Percentiles rank a stretch among this genome's conserved stretches.
phyloP scores from a whole-genome alignment of 2,329 filamentous ascomycete genomes.

The Monosporascus sp. region DNA sequence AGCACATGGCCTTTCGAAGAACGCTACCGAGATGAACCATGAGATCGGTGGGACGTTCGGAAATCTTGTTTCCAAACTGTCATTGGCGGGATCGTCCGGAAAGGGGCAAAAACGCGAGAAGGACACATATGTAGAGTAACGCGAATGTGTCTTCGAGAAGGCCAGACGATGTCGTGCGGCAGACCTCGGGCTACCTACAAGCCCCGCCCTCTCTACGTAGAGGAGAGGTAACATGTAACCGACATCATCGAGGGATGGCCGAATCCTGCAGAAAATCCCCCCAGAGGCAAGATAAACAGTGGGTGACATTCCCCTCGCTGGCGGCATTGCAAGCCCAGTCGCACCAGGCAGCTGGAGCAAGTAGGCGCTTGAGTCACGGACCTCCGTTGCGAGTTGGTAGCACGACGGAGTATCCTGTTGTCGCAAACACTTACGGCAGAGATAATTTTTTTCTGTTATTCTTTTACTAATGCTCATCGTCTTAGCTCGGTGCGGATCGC shows the following conservation, averaged over 20 bases:
- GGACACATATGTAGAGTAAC: background rate
- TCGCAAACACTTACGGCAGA: constrained; percentile 20
- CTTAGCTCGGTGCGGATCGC: constrained; percentile 20
- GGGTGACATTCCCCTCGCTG: background rate
- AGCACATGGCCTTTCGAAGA: background rate
- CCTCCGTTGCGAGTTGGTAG: constrained; percentile 13
- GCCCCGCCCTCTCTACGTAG: constrained; percentile 2
- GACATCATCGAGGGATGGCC: background rate
- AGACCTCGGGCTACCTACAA: constrained; percentile 12
- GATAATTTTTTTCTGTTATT: background rate
- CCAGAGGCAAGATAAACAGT: background rate
- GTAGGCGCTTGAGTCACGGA: constrained; percentile 3
- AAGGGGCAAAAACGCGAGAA: background rate
- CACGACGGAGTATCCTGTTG: constrained; percentile 21
- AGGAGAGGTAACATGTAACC: constrained; percentile 1
- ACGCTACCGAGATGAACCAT: constrained; percentile 9
- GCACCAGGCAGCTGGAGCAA: background rate
- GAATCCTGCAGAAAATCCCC: background rate
- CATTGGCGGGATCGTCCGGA: constrained; percentile 2
- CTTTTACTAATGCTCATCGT: constrained; percentile 15
- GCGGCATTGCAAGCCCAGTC: background rate
- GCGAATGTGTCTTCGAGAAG: constrained; percentile 11
- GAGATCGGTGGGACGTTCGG: constrained; percentile 3
- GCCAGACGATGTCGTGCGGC: constrained; percentile 20
- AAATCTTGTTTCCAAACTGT: background rate